Evolutionary conservation across 345 rosid genomes (phyloP), one percentile per base, ranked within the genome.

Genomic region (Carallia pectinifolia): DNA sequence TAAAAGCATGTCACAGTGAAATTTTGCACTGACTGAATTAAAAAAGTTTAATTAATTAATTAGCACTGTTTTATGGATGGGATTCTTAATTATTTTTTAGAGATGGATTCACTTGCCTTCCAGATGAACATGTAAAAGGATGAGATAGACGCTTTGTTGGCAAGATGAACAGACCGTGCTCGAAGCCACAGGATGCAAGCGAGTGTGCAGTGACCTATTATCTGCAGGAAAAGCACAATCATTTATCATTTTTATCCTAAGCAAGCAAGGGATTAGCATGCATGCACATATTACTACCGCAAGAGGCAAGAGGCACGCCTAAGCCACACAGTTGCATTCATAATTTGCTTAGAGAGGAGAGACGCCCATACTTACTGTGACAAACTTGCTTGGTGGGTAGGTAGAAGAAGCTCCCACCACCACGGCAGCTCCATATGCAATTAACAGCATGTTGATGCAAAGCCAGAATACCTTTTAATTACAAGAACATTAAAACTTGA

Each of bases 101-200:
- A n/a, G 4, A 61, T 27, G 16, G 44, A 31, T 50, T 64, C 65
- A 77, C 71, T 74, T 33, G 29, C 84, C 84, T 77, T 71, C 81
- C 84, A 77, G 4, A 77, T 81, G 77, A 81, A 75, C 81, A 77
- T 72, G 50, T 77, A 77, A 62, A 77, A 77, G 1, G 73, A 71
- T 60, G 80, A 27, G n/a, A 63, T 54, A 6, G 82, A 75, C 15
- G 58, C 54, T 34, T 81, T 78, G 37, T 65, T 54, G 0, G 72
- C 52, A 3, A 78, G 58, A 66, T 78, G 80, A 8, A 70, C 71
- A 16, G 76, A 62, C 53, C 58, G 62, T 58, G 80, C 82, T 58
- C 70, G 68, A 33, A 62, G 18, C 76, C 71, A 81, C n/a, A 81
- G 37, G n/a, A 62, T 1, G 31, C 55, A 30, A 23, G 77, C 85